These are phyloP conservation scores for Plasmopara muralis DNA, from an alignment of 352 stramenopile genomes.

Conservation along the genomic window DNA sequence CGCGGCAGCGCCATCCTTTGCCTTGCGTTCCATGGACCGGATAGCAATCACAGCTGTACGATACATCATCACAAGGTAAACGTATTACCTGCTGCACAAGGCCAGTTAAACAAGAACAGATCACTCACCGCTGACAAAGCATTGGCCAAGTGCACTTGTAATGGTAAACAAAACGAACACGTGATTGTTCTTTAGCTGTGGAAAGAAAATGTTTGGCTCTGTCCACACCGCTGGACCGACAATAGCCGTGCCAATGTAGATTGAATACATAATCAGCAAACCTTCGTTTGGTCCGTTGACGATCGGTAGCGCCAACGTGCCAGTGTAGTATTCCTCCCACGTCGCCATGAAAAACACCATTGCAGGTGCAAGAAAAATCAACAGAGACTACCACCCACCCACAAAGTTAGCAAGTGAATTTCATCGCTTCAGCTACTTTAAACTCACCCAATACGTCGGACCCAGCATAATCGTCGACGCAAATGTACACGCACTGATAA, in stretches of 20 bases:
- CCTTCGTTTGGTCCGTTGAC: slow-evolving; percentile 97
- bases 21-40: slow-evolving; percentile 47
- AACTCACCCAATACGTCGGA: slow-evolving; percentile 74
- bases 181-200: slow-evolving; percentile 73
- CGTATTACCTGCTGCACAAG: not conserved
- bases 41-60: slow-evolving; percentile 56
- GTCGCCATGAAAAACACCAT: slow-evolving; percentile 96
- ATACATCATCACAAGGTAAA: slow-evolving; percentile 4
- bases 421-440: slow-evolving; percentile 10
- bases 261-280: slow-evolving; percentile 85
- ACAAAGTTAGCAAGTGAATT: not conserved
- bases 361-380: slow-evolving; percentile 55
- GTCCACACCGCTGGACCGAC: slow-evolving; percentile 59
- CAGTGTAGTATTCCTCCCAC: slow-evolving; percentile 98
- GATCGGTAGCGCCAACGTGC: slow-evolving; percentile 90
- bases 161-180: slow-evolving; percentile 74
- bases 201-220: slow-evolving; percentile 48
- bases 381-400: slow-evolving; percentile 52
- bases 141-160: slow-evolving; percentile 53
- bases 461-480: slow-evolving; percentile 83
- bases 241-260: slow-evolving; percentile 65
- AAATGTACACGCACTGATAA: slow-evolving; percentile 79
- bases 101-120: not conserved
- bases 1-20: slow-evolving; percentile 53
- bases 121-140: slow-evolving; percentile 58